A percentile compares a stretch with the other conserved stretches of the same genome.
Evolutionary conservation across 768 basidiomycete genomes (phyloP).

Genomic region (Tulasnella sp.): DNA sequence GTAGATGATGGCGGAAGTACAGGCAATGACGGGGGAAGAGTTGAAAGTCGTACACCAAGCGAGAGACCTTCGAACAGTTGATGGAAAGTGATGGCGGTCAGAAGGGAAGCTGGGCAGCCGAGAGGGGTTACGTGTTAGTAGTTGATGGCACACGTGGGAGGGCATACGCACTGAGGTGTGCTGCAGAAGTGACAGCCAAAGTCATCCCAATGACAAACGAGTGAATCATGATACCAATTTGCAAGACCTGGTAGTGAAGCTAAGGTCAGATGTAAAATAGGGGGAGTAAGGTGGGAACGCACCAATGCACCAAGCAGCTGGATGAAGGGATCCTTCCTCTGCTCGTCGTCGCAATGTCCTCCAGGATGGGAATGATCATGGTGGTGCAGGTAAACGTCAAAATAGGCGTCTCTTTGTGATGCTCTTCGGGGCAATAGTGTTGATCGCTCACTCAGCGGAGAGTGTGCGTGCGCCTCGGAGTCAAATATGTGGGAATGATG

Average conservation of each 20-base stretch:
- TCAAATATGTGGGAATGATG: too few relatives aligned
- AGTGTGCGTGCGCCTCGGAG: background rate
- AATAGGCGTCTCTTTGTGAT: constrained; percentile 10
- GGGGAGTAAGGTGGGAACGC: constrained; percentile 21
- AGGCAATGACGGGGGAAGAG: constrained; percentile 36
- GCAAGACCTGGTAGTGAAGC: constrained; percentile 43
- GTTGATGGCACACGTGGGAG: background rate
- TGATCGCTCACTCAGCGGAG: background rate
- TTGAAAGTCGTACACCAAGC: constrained; percentile 65
- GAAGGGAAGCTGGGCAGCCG: constrained; percentile 43
- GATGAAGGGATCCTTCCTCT: constrained; percentile 6
- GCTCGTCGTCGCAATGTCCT: constrained; percentile 8
- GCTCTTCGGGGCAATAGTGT: constrained; percentile 4
- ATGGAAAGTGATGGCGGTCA: constrained; percentile 66
- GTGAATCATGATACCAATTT: constrained; percentile 78
- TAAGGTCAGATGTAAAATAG: background rate
- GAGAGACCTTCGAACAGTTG: constrained; percentile 78
- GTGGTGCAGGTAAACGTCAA: constrained; percentile 17
- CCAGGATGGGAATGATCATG: constrained; percentile 14
- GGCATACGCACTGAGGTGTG: constrained; percentile 51
- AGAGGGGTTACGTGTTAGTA: background rate
- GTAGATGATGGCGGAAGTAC: background rate
- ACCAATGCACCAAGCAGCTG: constrained; percentile 69
- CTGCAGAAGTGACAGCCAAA: constrained; percentile 51
- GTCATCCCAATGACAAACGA: constrained; percentile 72